phyloP scores from a whole-genome alignment of 805 yeast species.

The Metschnikowia drakensbergensis region DNA sequence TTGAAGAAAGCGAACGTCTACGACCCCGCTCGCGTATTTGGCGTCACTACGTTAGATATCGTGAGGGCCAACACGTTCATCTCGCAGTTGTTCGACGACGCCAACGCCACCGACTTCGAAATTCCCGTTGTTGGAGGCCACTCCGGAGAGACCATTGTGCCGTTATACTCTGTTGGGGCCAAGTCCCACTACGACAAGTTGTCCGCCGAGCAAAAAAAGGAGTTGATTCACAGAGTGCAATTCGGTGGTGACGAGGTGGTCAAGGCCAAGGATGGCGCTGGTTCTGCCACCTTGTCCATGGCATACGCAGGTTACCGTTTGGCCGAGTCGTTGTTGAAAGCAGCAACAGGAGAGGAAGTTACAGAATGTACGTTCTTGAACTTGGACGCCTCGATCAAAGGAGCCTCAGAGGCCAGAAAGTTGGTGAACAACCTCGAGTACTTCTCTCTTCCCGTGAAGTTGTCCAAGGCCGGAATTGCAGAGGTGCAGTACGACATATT shows the following conservation, averaged over 20 bases:
- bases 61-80: constrained; percentile 85
- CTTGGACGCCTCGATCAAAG: constrained; percentile 47
- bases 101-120: constrained; percentile 50
- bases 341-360: constrained; percentile 22
- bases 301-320: constrained; percentile 89
- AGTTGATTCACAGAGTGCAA: constrained; percentile 42
- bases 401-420: constrained; percentile 49
- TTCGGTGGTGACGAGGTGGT: constrained; percentile 95
- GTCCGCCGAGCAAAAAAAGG: constrained; percentile 30
- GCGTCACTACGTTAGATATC: constrained; percentile 84
- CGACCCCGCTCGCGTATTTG: constrained; percentile 72
- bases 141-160: constrained; percentile 92
- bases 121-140: constrained; percentile 90
- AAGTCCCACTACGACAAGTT: constrained; percentile 34
- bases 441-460: constrained; percentile 61
- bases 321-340: constrained; percentile 49
- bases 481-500: constrained; percentile 54
- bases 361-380: constrained; percentile 52
- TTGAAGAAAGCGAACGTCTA: constrained; percentile 63
- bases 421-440: constrained; percentile 43
- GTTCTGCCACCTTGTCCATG: constrained; percentile 95
- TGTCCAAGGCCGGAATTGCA: constrained; percentile 52
- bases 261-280: constrained; percentile 89
- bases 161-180: constrained; percentile 58
- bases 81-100: constrained; percentile 46